A percentile compares a stretch with the other conserved stretches of the same genome.
These are phyloP conservation scores for Shiraia sp. DNA, from an alignment of 2,329 filamentous ascomycete genomes.

Conservation along the genomic window DNA sequence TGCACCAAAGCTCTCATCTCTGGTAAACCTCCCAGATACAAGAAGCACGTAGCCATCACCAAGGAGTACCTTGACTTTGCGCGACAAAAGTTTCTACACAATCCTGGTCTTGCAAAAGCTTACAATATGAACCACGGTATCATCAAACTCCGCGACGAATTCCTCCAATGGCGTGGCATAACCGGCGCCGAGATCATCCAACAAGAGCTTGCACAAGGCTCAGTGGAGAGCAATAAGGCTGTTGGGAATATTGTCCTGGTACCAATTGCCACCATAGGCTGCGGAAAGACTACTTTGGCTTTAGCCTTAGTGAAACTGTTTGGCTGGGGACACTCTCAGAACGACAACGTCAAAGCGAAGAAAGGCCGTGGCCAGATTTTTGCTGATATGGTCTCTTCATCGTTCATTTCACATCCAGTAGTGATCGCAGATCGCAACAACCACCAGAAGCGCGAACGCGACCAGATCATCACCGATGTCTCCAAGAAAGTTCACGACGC, in stretches of 20 bases:
- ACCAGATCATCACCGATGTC: slow-evolving; percentile 84
- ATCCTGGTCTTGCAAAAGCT: slow-evolving; percentile 68
- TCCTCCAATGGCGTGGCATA: slow-evolving; percentile 78
- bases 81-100: slow-evolving; percentile 68
- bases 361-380: slow-evolving; percentile 76
- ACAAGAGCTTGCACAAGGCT: slow-evolving; percentile 64
- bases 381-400: slow-evolving; percentile 68
- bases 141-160: slow-evolving; percentile 86
- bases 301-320: slow-evolving; percentile 82
- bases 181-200: slow-evolving; percentile 88
- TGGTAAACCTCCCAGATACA: slow-evolving; percentile 73
- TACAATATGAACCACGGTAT: slow-evolving; percentile 94
- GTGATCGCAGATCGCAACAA: slow-evolving; percentile 96
- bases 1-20: slow-evolving; percentile 88
- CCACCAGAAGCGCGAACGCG: slow-evolving; percentile 82
- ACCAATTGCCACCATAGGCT: slow-evolving; percentile 90
- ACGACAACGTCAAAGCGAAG: slow-evolving; percentile 89
- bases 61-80: slow-evolving; percentile 88
- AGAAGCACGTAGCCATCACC: slow-evolving; percentile 87
- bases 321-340: slow-evolving; percentile 90
- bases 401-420: slow-evolving; percentile 67
- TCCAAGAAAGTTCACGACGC: slow-evolving; percentile 63
- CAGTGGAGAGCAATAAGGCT: slow-evolving; percentile 58
- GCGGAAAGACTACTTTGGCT: slow-evolving; percentile 93
- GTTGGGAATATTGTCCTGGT: slow-evolving; percentile 76